These are phyloP conservation scores for Penicillium cinerascens DNA, from an alignment of 495 filamentous ascomycete species.

Conservation along the genomic window DNA sequence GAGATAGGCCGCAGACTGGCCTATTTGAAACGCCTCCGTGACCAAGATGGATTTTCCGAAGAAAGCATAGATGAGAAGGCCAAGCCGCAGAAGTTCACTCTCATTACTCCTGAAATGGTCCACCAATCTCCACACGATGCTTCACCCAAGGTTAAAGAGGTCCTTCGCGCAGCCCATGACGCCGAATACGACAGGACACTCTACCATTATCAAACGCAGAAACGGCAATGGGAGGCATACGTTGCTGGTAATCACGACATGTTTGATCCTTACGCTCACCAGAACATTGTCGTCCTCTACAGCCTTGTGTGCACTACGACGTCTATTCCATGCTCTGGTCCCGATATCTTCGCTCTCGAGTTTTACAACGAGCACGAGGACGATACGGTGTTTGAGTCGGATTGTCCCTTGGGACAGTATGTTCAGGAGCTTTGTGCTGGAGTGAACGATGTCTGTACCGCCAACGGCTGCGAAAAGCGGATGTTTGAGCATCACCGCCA, in stretches of 20 bases:
- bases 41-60: conserved; percentile 62
- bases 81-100: conserved; percentile 68
- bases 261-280: conserved; percentile 91
- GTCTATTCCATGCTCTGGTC: conserved; percentile 87
- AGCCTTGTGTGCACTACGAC: conserved; percentile 88
- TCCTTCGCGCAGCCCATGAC: conserved; percentile 89
- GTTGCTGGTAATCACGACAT: conserved; percentile 76
- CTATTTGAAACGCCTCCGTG: conserved; percentile 75
- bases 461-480: conserved; percentile 80
- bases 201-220: conserved; percentile 92
- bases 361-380: conserved; percentile 89
- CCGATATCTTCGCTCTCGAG: conserved; percentile 76
- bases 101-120: conserved; percentile 94
- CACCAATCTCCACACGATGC: conserved; percentile 71
- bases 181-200: conserved; percentile 94
- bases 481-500: conserved; percentile 95
- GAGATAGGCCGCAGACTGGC: conserved; percentile 81
- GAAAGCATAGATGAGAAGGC: conserved; percentile 55
- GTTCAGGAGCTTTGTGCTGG: conserved; percentile 84
- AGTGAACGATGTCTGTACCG: conserved; percentile 69
- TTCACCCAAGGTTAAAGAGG: conserved; percentile 83
- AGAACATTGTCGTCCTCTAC: conserved; percentile 93
- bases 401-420: conserved; percentile 92
- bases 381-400: conserved; percentile 64
- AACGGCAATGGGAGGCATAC: conserved; percentile 91